Base-by-base conservation (phyloP, 345 rosid genomes). In the Aquilaria malaccensis region DNA sequence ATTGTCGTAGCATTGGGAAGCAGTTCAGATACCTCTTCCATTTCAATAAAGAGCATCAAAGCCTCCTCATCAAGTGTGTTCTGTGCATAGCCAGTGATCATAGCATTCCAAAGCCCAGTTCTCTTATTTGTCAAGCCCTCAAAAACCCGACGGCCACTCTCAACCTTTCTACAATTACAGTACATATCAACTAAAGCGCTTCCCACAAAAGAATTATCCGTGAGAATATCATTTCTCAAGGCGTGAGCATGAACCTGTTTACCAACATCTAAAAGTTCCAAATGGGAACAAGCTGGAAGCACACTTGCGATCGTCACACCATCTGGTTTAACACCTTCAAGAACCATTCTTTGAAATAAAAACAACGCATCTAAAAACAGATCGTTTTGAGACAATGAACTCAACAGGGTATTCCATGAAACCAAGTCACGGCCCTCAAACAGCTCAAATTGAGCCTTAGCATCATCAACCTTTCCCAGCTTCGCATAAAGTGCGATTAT, bases 151-250 rank as follows among this genome's bases (percentile, higher is more conserved):
- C 84, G 81, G 37, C 85, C 97, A 73, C 80, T 75, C 56, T 80
- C 75, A 37, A 86, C 87, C 72, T 65, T 60, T 56, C 72, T 79
- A 63, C 95, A 93, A 61, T 90, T 93, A 71, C 90, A 85, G 73
- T 87, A 93, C 97, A 93, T 87, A 68, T 93, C 98, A 65, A 93
- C 92, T 54, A 93, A 77, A 68, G 96, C 96, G 66, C 96, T 93
- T 2, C 87, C 97, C 47, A 87, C 90, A 67, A 83, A 93, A 55
- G 96, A 84, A 81, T 93, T 93, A 58, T 72, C 81, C 49, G 74
- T 67, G 62, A 89, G 57, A 58, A 76, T 62, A 9, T 78, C 83
- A 66, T 83, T 82, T 74, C 77, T 87, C 74, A 93, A 74, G 14
- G 90, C 96, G 78, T 74, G 79, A 11, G 87, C 92, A 71, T 93